A percentile compares a stretch with the other conserved stretches of the same genome.
Conservation (phyloP, 1,139 yeast species). For the Spencermartinsiella ligniputridi region DNA sequence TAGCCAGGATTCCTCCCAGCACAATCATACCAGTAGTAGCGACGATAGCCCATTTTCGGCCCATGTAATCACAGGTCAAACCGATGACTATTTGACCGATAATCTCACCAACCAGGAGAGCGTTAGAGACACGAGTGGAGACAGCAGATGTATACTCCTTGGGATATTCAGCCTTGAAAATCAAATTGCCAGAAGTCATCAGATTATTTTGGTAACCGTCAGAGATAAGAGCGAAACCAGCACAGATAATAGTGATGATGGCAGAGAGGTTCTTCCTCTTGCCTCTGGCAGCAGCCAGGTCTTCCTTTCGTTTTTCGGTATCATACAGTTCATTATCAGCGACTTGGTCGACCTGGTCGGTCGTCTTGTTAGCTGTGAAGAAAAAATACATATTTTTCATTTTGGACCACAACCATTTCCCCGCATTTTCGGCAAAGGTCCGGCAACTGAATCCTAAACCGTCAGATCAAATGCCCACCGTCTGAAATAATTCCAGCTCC, state of each 20-base stretch:
- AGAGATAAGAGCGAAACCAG: constrained; percentile 57
- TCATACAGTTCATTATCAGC: background rate
- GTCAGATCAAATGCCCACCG: no score
- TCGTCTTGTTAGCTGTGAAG: background rate
- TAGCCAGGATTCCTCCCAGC: constrained; percentile 51
- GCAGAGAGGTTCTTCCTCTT: background rate
- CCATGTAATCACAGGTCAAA: constrained; percentile 51
- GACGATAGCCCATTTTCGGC: constrained; percentile 55
- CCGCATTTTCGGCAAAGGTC: background rate
- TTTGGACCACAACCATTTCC: background rate
- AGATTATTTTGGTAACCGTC: constrained; percentile 64
- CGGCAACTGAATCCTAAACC: no score
- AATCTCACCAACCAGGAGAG: constrained; percentile 55
- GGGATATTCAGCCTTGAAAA: constrained; percentile 46
- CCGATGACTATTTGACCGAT: constrained; percentile 56
- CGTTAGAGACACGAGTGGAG: constrained; percentile 55
- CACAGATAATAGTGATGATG: constrained; percentile 42
- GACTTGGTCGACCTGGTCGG: background rate
- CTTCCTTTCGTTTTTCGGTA: background rate
- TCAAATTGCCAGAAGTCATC: constrained; percentile 54
- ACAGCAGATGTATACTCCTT: constrained; percentile 40
- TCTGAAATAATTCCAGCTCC: no score
- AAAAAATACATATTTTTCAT: no score
- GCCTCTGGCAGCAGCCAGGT: background rate
- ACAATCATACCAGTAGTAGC: constrained; percentile 51